phyloP scores from a whole-genome alignment of 352 stramenopile genomes.

The Thraustochytrium sp. region DNA sequence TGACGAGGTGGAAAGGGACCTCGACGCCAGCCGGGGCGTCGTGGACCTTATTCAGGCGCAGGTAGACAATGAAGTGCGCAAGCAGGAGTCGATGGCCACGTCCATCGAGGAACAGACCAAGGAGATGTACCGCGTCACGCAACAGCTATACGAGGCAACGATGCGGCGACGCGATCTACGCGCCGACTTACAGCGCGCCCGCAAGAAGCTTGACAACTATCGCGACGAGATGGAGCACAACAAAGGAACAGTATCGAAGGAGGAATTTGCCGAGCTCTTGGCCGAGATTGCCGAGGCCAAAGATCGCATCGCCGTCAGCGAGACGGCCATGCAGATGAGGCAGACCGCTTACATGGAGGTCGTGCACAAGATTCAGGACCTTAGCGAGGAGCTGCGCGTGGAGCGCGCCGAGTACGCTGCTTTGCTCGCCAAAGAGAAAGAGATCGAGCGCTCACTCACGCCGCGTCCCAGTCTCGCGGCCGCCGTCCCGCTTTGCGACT shows the following conservation, averaged over 20 bases:
- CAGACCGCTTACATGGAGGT: slow-evolving; percentile 32
- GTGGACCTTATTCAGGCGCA: not conserved
- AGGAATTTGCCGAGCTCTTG: not conserved
- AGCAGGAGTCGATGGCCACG: not conserved
- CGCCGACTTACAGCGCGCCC: not conserved
- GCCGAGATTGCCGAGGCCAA: not conserved
- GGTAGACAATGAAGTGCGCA: slow-evolving; percentile 12
- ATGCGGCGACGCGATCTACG: not conserved
- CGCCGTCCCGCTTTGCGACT: not conserved
- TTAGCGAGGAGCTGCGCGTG: not conserved
- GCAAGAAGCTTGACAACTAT: not conserved
- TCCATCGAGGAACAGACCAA: slow-evolving; percentile 3
- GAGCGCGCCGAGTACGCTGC: not conserved
- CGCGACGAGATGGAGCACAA: not conserved
- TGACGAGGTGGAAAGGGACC: not conserved
- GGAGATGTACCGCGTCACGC: not conserved
- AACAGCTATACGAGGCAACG: slow-evolving; percentile 16
- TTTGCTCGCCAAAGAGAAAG: not conserved
- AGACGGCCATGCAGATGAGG: slow-evolving; percentile 25
- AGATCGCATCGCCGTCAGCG: not conserved
- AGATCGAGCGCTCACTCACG: not conserved
- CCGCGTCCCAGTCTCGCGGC: not conserved
- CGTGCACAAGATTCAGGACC: slow-evolving; percentile 3
- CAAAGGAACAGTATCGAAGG: not conserved
- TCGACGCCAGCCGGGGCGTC: not conserved